A percentile compares a stretch with the other conserved stretches of the same genome.
Evolutionary conservation across 805 yeast genomes (phyloP).

Genomic region (Teunomyces stri): DNA sequence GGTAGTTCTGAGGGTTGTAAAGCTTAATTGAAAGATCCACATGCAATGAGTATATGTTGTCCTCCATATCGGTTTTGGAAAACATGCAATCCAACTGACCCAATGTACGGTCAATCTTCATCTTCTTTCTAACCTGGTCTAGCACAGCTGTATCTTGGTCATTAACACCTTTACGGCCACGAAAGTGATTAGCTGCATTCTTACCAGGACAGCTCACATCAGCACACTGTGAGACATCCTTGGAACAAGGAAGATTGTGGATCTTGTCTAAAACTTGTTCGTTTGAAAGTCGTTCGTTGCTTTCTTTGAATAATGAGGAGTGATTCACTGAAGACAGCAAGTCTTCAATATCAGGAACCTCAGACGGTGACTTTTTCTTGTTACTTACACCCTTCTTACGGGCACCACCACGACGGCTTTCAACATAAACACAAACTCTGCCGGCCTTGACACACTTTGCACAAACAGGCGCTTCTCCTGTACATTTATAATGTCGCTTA

Average conservation of each 20-base stretch:
- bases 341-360: constrained; percentile 20
- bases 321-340: neutral
- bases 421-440: constrained; percentile 46
- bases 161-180: neutral
- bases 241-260: constrained; percentile 7
- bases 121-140: constrained; percentile 4
- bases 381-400: constrained; percentile 47
- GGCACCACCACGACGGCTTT: constrained; percentile 54
- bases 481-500: constrained; percentile 50
- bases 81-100: constrained; percentile 5
- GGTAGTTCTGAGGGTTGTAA: constrained; percentile 15
- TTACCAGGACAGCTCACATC: constrained; percentile 4
- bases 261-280: neutral
- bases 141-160: constrained; percentile 2
- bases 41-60: neutral
- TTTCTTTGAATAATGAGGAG: neutral
- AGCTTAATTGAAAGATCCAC: constrained; percentile 2
- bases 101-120: constrained; percentile 6
- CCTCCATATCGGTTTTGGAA: neutral
- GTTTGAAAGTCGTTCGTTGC: neutral
- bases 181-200: constrained; percentile 2
- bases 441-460: constrained; percentile 35
- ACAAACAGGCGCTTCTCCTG: constrained; percentile 47
- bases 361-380: constrained; percentile 4
- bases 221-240: neutral